Evolutionary conservation across 2,329 filamentous ascomycete genomes (phyloP).

Genomic region (Byssoonygena ceratinophila): DNA sequence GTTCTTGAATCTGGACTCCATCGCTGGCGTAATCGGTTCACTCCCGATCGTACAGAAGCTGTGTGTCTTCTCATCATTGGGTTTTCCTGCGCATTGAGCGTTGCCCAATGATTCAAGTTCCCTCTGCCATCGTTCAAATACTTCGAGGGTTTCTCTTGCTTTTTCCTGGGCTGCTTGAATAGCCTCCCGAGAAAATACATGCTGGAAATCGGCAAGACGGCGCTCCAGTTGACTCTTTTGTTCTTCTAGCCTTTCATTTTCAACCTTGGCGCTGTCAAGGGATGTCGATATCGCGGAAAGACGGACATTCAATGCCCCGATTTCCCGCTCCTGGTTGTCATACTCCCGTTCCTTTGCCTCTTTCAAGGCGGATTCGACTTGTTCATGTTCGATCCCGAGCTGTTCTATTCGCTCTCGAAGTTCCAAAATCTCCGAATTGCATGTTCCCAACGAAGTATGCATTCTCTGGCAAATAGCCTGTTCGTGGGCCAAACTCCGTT

Average conservation of each 20-base stretch:
- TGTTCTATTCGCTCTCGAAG: conserved; percentile 29
- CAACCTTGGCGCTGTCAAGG: conserved; percentile 28
- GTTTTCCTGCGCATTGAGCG: conserved; percentile 17
- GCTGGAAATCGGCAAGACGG: conserved; percentile 29
- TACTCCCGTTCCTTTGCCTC: conserved; percentile 20
- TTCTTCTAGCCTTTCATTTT: conserved; percentile 29
- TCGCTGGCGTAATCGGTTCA: conserved; percentile 37
- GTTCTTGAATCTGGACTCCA: conserved; percentile 34
- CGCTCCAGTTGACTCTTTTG: conserved; percentile 30
- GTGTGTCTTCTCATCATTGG: conserved; percentile 14
- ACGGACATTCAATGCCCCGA: conserved; percentile 34
- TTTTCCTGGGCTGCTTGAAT: conserved; percentile 32
- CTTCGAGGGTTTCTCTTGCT: conserved; percentile 22
- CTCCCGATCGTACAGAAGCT: conserved; percentile 22
- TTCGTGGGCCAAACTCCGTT: conserved; percentile 27
- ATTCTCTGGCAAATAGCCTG: conserved; percentile 26
- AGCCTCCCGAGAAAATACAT: conserved; percentile 30
- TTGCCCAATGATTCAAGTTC: conserved; percentile 18
- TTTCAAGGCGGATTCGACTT: conserved; percentile 20
- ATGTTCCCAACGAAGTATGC: conserved; percentile 28
- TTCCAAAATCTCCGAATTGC: conserved; percentile 28
- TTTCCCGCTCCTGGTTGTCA: conserved; percentile 27
- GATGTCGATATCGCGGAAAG: conserved; percentile 34
- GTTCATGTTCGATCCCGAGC: conserved; percentile 26
- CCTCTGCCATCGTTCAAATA: conserved; percentile 17